Evolutionary conservation across 306 rosid species (phyloP).

Genomic region (Morella rubra): DNA sequence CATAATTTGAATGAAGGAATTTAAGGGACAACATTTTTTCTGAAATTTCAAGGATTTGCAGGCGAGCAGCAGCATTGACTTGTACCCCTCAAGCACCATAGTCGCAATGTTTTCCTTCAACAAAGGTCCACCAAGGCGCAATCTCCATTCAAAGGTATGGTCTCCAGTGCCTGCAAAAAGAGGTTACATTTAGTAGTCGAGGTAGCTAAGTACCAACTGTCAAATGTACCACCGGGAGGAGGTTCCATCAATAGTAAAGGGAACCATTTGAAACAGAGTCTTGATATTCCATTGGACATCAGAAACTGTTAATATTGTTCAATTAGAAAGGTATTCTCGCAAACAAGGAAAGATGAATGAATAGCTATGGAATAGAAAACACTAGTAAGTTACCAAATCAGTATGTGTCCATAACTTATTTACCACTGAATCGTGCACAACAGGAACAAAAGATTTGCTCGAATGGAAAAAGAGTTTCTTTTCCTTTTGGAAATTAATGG

Average conservation of each 20-base stretch:
- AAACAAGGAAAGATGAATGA: background rate
- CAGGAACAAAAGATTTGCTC: background rate
- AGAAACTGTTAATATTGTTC: no score
- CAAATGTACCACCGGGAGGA: constrained; percentile 14
- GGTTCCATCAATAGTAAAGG: constrained; percentile 1
- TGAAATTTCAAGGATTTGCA: constrained; percentile 14
- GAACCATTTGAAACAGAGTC: background rate
- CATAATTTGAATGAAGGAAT: constrained; percentile 3
- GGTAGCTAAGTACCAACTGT: constrained; percentile 19
- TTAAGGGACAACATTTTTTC: background rate
- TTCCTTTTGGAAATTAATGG: background rate
- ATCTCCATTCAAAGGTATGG: constrained; percentile 85
- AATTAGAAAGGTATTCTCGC: background rate
- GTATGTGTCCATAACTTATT: background rate
- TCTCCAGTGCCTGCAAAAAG: constrained; percentile 77
- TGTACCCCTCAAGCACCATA: constrained; percentile 97
- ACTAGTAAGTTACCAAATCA: background rate
- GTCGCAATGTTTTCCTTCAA: constrained; percentile 90
- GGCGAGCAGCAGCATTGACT: constrained; percentile 19
- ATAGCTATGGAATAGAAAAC: background rate
- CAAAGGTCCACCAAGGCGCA: constrained; percentile 91
- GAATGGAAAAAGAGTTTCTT: background rate
- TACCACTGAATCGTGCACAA: background rate
- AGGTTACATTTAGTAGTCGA: constrained; percentile 10
- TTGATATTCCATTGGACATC: background rate